Conservation (phyloP, 2,329 filamentous ascomycete species). For the Cytospora piceicola region DNA sequence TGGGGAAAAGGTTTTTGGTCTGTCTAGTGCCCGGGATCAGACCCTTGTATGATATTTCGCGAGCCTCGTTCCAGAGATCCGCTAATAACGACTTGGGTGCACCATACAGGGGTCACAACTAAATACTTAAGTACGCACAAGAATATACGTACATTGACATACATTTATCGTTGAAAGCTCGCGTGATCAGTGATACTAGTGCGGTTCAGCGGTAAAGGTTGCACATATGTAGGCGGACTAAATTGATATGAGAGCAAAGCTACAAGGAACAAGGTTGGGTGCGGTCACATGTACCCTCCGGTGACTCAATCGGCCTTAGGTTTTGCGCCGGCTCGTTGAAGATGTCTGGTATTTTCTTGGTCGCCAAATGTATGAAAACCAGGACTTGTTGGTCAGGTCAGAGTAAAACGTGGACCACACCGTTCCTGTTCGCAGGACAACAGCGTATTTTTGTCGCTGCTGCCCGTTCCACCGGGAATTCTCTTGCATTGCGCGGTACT, state of each 20-base stretch:
- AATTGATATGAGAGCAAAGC: background rate
- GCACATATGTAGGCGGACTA: background rate
- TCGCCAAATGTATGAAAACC: no score
- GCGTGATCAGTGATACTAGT: background rate
- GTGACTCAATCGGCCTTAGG: background rate
- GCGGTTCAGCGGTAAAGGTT: background rate
- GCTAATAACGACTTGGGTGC: background rate
- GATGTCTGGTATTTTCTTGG: no score
- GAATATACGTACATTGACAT: slow-evolving; percentile 29
- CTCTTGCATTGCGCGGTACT: no score
- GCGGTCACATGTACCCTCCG: background rate
- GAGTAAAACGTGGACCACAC: no score
- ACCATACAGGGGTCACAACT: background rate
- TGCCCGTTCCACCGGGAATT: no score
- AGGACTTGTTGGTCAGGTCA: no score
- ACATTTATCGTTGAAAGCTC: no score
- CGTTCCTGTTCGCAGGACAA: no score
- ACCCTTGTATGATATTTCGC: slow-evolving; percentile 11
- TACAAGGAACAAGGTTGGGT: background rate
- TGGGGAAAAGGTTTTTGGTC: background rate
- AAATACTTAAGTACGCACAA: slow-evolving; percentile 17
- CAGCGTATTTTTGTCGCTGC: no score
- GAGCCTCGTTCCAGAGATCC: background rate
- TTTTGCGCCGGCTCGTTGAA: background rate
- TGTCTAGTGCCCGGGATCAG: background rate